Percentiles rank a stretch among this genome's conserved stretches.
phyloP scores from a whole-genome alignment of 2,329 filamentous ascomycete genomes.

The Botrytis paeoniae region DNA sequence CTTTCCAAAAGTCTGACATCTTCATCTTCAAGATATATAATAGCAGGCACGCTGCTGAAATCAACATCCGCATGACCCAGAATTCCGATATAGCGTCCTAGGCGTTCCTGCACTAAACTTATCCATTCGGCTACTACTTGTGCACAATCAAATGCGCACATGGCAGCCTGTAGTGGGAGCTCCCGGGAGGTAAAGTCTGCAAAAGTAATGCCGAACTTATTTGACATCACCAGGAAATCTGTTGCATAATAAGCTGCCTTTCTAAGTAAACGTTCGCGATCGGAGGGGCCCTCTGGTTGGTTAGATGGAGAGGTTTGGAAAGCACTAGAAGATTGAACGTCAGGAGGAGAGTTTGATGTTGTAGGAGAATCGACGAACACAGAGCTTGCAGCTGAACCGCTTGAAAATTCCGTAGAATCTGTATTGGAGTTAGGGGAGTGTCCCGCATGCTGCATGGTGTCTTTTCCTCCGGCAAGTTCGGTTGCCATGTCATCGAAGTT shows the following conservation, averaged over 20 bases:
- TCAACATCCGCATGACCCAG: slow-evolving; percentile 82
- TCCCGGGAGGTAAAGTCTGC: slow-evolving; percentile 80
- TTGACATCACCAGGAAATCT: slow-evolving; percentile 84
- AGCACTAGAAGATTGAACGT: slow-evolving; percentile 31
- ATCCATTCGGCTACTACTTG: slow-evolving; percentile 95
- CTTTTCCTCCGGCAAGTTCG: slow-evolving; percentile 74
- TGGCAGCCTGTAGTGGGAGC: slow-evolving; percentile 81
- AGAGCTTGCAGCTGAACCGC: slow-evolving; percentile 42
- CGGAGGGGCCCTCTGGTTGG: slow-evolving; percentile 51
- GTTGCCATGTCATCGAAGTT: slow-evolving; percentile 91
- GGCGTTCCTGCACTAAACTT: slow-evolving; percentile 85
- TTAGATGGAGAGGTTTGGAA: slow-evolving; percentile 28
- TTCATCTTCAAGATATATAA: slow-evolving; percentile 89
- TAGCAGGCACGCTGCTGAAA: slow-evolving; percentile 73
- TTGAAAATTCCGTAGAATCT: slow-evolving; percentile 31
- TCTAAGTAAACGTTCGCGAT: slow-evolving; percentile 81
- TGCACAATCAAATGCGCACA: slow-evolving; percentile 91
- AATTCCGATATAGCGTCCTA: slow-evolving; percentile 85
- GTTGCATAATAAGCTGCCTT: slow-evolving; percentile 96
- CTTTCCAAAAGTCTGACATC: slow-evolving; percentile 83
- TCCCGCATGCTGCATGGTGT: slow-evolving; percentile 71
- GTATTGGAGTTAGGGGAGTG: slow-evolving; percentile 51
- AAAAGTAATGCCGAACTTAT: slow-evolving; percentile 81
- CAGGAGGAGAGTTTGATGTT: slow-evolving; percentile 49
- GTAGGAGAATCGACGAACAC: slow-evolving; percentile 52